Percentiles rank a stretch among this genome's conserved stretches.
These are phyloP conservation scores for Chaetomidium leptoderma DNA, from an alignment of 495 filamentous ascomycete species.

Conservation along the genomic window DNA sequence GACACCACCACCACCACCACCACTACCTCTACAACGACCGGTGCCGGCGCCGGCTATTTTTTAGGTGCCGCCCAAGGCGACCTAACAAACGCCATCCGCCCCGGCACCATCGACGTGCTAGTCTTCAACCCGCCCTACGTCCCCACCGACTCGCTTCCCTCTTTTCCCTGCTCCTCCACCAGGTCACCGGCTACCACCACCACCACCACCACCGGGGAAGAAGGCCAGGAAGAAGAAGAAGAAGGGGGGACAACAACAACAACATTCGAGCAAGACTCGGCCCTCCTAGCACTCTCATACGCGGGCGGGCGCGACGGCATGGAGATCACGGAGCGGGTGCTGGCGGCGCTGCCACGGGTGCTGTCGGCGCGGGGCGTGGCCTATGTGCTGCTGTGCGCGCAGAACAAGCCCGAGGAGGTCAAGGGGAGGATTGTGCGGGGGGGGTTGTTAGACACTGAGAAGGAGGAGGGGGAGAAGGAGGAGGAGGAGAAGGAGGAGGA, in stretches of 20 bases:
- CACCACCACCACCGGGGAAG: not conserved
- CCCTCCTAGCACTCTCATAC: slow-evolving; percentile 79
- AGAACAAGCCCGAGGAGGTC: slow-evolving; percentile 76
- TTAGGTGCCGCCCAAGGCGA: slow-evolving; percentile 64
- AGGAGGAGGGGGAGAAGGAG: not conserved
- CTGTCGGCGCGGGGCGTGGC: slow-evolving; percentile 70
- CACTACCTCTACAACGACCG: too few species aligned
- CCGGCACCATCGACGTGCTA: slow-evolving; percentile 66
- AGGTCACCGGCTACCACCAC: too few species aligned
- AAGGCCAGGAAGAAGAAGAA: not conserved
- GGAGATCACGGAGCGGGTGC: slow-evolving; percentile 78
- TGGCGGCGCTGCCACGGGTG: slow-evolving; percentile 59
- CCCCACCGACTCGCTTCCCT: too few species aligned
- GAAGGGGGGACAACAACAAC: not conserved
- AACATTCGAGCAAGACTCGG: slow-evolving; percentile 66
- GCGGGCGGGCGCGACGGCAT: slow-evolving; percentile 87
- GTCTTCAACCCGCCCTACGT: slow-evolving; percentile 98
- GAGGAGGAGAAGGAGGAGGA: too few species aligned
- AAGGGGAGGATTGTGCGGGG: slow-evolving; percentile 61
- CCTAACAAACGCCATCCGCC: slow-evolving; percentile 55
- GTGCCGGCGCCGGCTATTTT: too few species aligned
- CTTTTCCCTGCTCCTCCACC: too few species aligned
- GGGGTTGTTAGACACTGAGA: too few species aligned
- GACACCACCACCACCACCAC: slow-evolving; percentile 19
- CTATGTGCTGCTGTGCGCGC: slow-evolving; percentile 82